Evolutionary conservation across 2,329 filamentous ascomycete species (phyloP), one percentile per base, ranked within the genome.

Genomic region (Colletotrichum sojae): DNA sequence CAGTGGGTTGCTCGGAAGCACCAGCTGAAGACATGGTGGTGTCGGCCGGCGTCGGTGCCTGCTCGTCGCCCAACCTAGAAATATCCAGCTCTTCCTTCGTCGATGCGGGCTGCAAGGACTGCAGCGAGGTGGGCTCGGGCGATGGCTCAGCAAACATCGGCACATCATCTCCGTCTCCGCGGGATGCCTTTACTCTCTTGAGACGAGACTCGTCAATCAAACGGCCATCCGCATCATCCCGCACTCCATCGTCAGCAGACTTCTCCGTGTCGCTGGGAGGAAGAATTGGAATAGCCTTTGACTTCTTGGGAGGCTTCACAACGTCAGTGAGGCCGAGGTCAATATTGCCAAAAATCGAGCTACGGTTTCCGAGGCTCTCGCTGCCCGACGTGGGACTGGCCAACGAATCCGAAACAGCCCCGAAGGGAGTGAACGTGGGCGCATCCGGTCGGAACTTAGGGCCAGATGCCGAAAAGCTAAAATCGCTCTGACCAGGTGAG

Each of bases 221-320:
- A 27, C 90, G 88, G 16, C 90, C 90, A 70, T 91, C 85, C 3
- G 87, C 84, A 69, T 90, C 88, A 67, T 92, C 77, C 6, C 73
- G 70, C 0, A 70, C 77, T 10, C 78, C 72, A 39, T 74, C 73
- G 2, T 73, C 71, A 18, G 74, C 69, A 18, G 76, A 72, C 3
- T 84, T 83, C n/a, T 63, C 57, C 67, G 71, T 81, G 73, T 84
- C 90, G 66, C 89, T 85, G 1, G 93, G 92, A 46, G 86, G 86
- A 10, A 95, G 81, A 71, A 97, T 97, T 0, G 94, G 92, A 63
- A 97, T 88, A 10, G 94, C 94, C 81, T 96, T 98, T 5, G 91
- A 93, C 73, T 89, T 90, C 80, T 92, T 94, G 0, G 82, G 78
- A 6, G 91, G 87, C 75, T 92, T 92, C 31, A 89, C 81, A 57